A percentile compares a stretch with the other conserved stretches of the same genome.
Conservation (phyloP, 1,284 basidiomycete genomes). For the Porodaedalea pini region DNA sequence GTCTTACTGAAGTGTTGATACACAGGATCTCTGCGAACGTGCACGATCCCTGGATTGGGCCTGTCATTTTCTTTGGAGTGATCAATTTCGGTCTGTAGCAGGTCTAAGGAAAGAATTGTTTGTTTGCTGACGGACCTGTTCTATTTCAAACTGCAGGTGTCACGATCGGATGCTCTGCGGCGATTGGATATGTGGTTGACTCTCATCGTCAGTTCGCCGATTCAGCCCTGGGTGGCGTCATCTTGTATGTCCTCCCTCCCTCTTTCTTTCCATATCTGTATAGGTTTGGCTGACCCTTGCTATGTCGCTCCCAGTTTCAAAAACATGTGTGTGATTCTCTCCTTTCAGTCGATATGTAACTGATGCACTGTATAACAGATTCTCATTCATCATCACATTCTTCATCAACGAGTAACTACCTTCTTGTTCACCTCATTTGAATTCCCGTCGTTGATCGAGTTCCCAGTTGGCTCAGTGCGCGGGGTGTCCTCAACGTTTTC, state of each 20-base stretch:
- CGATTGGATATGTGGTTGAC: conserved; percentile 26
- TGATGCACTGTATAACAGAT: conserved; percentile 11
- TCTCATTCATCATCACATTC: conserved; percentile 24
- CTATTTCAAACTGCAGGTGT: conserved; percentile 5
- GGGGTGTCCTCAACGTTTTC: conserved; percentile 22
- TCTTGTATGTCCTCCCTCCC: conserved; percentile 11
- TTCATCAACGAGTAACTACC: conserved; percentile 25
- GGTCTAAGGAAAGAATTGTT: background rate
- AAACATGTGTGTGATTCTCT: conserved; percentile 19
- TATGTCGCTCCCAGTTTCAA: conserved; percentile 17
- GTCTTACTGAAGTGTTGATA: no score
- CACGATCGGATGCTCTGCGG: conserved; percentile 23
- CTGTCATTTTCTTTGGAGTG: conserved; percentile 26
- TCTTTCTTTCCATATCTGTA: background rate
- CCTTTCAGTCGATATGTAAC: no score
- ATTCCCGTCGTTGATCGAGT: background rate
- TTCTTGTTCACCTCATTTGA: background rate
- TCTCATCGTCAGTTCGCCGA: conserved; percentile 24
- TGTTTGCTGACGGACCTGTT: background rate
- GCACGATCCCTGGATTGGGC: conserved; percentile 25
- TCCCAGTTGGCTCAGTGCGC: conserved; percentile 19
- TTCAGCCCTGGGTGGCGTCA: conserved; percentile 24
- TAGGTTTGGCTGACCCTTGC: no score
- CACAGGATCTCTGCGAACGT: conserved; percentile 21
- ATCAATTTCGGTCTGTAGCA: conserved; percentile 23